Evolutionary conservation across 1,139 yeast genomes (phyloP).

Genomic region (Williopsis jadinii): DNA sequence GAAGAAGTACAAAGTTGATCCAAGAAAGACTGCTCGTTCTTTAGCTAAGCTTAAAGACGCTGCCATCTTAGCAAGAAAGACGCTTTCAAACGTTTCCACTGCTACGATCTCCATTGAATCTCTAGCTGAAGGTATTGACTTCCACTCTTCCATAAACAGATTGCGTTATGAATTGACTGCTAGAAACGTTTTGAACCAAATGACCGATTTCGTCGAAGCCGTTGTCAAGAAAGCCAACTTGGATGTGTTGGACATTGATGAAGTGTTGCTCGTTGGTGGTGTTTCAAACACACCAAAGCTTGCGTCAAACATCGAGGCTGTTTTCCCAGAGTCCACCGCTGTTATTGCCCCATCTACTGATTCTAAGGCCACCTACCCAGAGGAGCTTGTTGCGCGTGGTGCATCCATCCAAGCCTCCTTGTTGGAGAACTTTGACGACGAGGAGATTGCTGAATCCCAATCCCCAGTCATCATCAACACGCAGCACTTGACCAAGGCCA

Average conservation of each 20-base stretch:
- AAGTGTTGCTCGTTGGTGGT: conserved; percentile 92
- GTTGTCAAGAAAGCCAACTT: conserved; percentile 77
- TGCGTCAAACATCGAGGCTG: conserved; percentile 60
- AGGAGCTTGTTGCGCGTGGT: conserved; percentile 89
- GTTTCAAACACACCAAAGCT: conserved; percentile 88
- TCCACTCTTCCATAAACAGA: conserved; percentile 89
- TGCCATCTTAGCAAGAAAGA: conserved; percentile 80
- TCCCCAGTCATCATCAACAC: conserved; percentile 86
- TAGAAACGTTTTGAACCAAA: conserved; percentile 67
- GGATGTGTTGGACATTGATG: conserved; percentile 82
- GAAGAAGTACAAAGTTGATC: conserved; percentile 78
- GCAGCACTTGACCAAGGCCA: conserved; percentile 76
- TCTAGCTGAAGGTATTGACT: conserved; percentile 89
- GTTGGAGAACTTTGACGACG: conserved; percentile 76
- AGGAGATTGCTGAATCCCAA: conserved; percentile 77
- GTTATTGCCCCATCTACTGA: conserved; percentile 74
- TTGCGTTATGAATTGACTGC: conserved; percentile 87
- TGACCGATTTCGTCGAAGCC: conserved; percentile 69
- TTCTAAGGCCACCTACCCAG: conserved; percentile 76
- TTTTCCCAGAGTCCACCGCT: conserved; percentile 77
- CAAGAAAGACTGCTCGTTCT: conserved; percentile 76
- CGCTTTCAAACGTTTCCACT: conserved; percentile 82
- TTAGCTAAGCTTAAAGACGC: conserved; percentile 84
- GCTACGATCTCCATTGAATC: conserved; percentile 95
- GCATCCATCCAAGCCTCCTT: conserved; percentile 96